A percentile compares a stretch with the other conserved stretches of the same genome.
These are phyloP conservation scores for Apium graveolens DNA, from an alignment of 129 eudicot genomes.

Conservation along the genomic window DNA sequence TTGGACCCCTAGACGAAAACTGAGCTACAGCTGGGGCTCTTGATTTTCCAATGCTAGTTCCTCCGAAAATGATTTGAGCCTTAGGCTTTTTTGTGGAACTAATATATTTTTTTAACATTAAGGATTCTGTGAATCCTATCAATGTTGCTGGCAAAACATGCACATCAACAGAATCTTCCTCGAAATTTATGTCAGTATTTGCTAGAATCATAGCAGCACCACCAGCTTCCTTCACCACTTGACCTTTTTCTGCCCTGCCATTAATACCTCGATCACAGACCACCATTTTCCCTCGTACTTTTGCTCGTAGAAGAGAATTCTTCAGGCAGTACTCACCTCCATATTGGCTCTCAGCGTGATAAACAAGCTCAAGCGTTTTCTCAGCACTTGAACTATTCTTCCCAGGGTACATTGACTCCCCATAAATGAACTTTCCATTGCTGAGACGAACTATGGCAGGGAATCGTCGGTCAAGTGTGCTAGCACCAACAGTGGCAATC, in stretches of 20 bases:
- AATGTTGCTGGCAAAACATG: constrained; percentile 89
- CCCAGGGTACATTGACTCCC: constrained; percentile 91
- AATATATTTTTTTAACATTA: constrained; percentile 43
- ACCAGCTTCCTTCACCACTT: constrained; percentile 71
- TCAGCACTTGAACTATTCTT: constrained; percentile 28
- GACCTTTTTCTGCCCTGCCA: constrained; percentile 88
- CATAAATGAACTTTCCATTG: constrained; percentile 60
- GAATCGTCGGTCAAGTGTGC: constrained; percentile 81
- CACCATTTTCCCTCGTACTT: constrained; percentile 82
- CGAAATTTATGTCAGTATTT: constrained; percentile 70
- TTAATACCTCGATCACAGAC: constrained; percentile 84
- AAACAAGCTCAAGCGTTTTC: constrained; percentile 53
- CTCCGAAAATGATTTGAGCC: constrained; percentile 65
- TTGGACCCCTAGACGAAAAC: constrained; percentile 94
- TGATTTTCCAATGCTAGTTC: constrained; percentile 56
- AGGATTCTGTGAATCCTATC: constrained; percentile 62
- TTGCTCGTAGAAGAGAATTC: constrained; percentile 60
- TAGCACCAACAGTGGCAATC: constrained; percentile 91
- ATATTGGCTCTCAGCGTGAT: constrained; percentile 36
- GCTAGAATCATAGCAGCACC: constrained; percentile 90
- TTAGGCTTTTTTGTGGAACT: constrained; percentile 58
- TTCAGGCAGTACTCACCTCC: constrained; percentile 72
- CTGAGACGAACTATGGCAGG: constrained; percentile 62
- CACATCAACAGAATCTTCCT: constrained; percentile 85
- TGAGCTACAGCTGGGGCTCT: constrained; percentile 90